Percentiles rank a stretch among this genome's conserved stretches.
phyloP scores from a whole-genome alignment of 768 basidiomycete genomes.

The Boletus edulis region DNA sequence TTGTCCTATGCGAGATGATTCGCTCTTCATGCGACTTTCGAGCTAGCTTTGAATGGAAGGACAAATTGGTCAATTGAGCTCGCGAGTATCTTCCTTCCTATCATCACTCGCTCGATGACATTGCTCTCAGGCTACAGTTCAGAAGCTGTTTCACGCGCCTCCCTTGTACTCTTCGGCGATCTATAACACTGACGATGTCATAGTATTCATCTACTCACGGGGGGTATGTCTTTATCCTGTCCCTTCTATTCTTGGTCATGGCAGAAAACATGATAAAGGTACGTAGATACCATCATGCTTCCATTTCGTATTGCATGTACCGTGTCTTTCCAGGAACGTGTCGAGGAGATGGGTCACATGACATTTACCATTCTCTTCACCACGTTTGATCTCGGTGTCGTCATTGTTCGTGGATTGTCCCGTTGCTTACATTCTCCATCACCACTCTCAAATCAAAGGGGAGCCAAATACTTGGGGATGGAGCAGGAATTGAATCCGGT shows the following conservation, averaged over 20 bases:
- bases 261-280: conserved; percentile 26
- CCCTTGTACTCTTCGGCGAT: background rate
- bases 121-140: conserved; percentile 5
- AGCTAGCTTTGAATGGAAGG: too few relatives aligned
- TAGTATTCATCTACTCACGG: conserved; percentile 14
- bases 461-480: too few relatives aligned
- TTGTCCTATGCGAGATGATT: too few relatives aligned
- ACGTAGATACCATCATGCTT: background rate
- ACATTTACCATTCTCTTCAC: conserved; percentile 8
- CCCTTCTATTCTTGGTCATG: conserved; percentile 15
- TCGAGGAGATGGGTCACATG: conserved; percentile 7
- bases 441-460: too few relatives aligned
- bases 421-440: background rate
- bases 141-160: conserved; percentile 14
- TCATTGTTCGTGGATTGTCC: conserved; percentile 7
- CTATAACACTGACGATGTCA: background rate
- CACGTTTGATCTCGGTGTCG: conserved; percentile 18
- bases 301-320: too few relatives aligned
- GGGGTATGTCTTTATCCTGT: conserved; percentile 9
- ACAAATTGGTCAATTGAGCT: too few relatives aligned
- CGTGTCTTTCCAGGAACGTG: conserved; percentile 4
- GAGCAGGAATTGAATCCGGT: too few relatives aligned
- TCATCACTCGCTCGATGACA: too few relatives aligned
- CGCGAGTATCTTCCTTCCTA: too few relatives aligned
- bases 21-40: too few relatives aligned